These are phyloP conservation scores for Phascolomyces articulosus DNA, from an alignment of 371 early-diverging fungal species.

Conservation along the genomic window DNA sequence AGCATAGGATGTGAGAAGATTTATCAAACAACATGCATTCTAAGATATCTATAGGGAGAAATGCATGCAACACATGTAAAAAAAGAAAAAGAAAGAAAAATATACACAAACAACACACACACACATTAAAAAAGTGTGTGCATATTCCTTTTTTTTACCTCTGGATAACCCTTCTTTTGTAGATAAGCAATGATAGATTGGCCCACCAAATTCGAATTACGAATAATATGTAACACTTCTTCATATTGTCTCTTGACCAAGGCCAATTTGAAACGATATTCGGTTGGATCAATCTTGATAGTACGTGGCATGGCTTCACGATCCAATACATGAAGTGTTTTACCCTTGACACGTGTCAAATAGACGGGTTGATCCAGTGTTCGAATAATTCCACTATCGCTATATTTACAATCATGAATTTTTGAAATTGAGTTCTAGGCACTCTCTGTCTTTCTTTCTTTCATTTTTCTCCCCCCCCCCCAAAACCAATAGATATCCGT, in stretches of 20 bases:
- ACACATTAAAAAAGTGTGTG: no score
- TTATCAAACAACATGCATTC: no score
- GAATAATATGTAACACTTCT: constrained; percentile 92
- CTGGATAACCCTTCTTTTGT: constrained; percentile 97
- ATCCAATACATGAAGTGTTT: constrained; percentile 85
- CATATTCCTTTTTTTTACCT: constrained; percentile 39
- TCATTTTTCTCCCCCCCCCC: background rate
- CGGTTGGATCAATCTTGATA: constrained; percentile 94
- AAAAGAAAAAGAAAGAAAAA: no score
- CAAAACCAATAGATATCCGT: background rate
- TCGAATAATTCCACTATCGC: constrained; percentile 93
- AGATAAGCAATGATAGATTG: constrained; percentile 98
- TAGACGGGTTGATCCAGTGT: constrained; percentile 96
- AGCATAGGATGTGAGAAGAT: no score
- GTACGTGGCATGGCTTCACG: constrained; percentile 85
- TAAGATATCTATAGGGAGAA: no score
- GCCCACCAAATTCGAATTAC: constrained; percentile 94
- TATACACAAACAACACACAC: no score
- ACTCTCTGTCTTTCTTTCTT: background rate
- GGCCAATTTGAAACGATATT: constrained; percentile 97
- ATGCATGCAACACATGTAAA: background rate
- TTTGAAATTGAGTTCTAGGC: no score
- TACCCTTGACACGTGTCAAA: constrained; percentile 83
- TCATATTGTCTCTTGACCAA: constrained; percentile 88
- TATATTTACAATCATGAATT: constrained; percentile 18